These are phyloP conservation scores for Agarophyton chilense DNA, from an alignment of 23 red algal species.

Conservation along the genomic window DNA sequence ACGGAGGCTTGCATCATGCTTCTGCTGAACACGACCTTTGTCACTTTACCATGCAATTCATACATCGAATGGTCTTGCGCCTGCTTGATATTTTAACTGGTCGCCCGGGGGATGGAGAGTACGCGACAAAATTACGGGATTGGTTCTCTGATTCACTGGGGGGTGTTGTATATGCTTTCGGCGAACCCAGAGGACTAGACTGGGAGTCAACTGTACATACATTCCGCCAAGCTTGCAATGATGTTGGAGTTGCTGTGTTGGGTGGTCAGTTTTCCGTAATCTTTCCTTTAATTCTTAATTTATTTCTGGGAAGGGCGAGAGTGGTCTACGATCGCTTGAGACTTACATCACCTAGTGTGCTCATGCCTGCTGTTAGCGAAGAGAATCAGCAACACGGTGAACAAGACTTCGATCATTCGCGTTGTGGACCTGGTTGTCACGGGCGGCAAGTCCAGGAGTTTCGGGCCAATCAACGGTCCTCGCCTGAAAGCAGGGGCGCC, in stretches of 20 bases:
- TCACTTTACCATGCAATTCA: not conserved
- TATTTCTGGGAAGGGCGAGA: slow-evolving; percentile 29
- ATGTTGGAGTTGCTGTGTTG: not conserved
- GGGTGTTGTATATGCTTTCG: not conserved
- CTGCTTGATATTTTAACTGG: slow-evolving; percentile 15
- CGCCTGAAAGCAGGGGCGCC: not conserved
- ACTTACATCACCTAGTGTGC: not conserved
- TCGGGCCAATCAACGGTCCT: not conserved
- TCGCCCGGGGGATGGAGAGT: not conserved
- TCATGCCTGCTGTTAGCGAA: not conserved
- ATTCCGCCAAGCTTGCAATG: not conserved
- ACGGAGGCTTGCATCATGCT: not conserved
- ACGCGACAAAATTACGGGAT: not conserved
- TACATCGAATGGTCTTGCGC: not conserved
- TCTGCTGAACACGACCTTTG: not conserved
- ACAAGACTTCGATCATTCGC: slow-evolving; percentile 4
- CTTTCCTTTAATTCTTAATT: slow-evolving; percentile 30
- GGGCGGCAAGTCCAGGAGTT: not conserved
- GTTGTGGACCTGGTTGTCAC: not conserved
- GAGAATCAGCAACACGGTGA: not conserved
- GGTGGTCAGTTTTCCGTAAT: slow-evolving; percentile 7
- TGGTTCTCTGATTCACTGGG: not conserved
- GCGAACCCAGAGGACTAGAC: not conserved
- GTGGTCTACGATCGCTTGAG: not conserved
- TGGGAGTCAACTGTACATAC: not conserved